These are phyloP conservation scores for Rhinocladiella similis DNA, from an alignment of 2,329 filamentous ascomycete genomes.

Conservation along the genomic window DNA sequence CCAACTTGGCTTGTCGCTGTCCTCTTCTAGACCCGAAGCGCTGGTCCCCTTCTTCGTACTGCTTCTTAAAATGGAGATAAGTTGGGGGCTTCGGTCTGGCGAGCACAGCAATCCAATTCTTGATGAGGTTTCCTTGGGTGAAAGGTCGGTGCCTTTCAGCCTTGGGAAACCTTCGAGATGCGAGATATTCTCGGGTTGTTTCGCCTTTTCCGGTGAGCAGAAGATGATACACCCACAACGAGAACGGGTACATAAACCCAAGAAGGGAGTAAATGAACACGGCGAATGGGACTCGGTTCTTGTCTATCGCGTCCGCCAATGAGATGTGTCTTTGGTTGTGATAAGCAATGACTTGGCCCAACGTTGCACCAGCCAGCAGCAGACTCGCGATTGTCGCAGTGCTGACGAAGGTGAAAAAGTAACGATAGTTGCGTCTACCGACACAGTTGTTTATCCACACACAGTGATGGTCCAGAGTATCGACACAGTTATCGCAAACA, in stretches of 20 bases:
- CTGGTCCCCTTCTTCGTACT: constrained; percentile 79
- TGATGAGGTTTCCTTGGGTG: constrained; percentile 70
- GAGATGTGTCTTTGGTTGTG: constrained; percentile 61
- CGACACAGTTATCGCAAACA: constrained; percentile 93
- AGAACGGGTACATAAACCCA: constrained; percentile 74
- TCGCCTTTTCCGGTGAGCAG: constrained; percentile 90
- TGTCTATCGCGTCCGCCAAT: constrained; percentile 67
- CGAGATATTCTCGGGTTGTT: constrained; percentile 94
- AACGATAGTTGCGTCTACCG: constrained; percentile 94
- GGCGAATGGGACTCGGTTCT: constrained; percentile 79
- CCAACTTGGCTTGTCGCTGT: constrained; percentile 50
- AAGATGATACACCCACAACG: constrained; percentile 83
- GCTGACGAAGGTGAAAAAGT: constrained; percentile 90
- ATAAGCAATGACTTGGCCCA: constrained; percentile 80
- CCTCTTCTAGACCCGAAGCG: constrained; percentile 66
- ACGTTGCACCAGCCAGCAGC: constrained; percentile 72
- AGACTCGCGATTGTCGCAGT: constrained; percentile 73
- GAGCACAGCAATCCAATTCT: constrained; percentile 80
- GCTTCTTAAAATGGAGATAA: constrained; percentile 82
- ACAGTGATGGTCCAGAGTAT: constrained; percentile 97
- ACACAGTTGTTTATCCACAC: constrained; percentile 99
- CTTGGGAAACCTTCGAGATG: constrained; percentile 91
- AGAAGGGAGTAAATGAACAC: constrained; percentile 83
- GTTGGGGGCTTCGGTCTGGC: constrained; percentile 81
- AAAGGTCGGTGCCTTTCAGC: constrained; percentile 90